Conservation (phyloP, 306 rosid genomes). For the Canavalia ensiformis region DNA sequence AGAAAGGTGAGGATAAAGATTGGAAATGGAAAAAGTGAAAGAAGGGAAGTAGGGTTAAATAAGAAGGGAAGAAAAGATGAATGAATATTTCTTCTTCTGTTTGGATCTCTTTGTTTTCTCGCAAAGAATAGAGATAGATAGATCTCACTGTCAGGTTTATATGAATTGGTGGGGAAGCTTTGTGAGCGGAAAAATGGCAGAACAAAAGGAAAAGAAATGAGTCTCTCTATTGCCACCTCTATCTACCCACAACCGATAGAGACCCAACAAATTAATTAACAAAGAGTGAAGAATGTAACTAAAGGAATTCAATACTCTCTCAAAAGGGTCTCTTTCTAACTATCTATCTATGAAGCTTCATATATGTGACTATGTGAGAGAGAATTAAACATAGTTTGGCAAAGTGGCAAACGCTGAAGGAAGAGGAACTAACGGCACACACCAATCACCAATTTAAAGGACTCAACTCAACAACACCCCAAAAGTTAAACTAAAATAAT, state of each 20-base stretch:
- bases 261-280: conserved; percentile 45
- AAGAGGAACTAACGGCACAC: not conserved
- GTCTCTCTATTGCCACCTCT: conserved; percentile 54
- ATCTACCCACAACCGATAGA: conserved; percentile 79
- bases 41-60: conserved; percentile 1
- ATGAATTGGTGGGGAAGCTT: conserved; percentile 62
- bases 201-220: conserved; percentile 13
- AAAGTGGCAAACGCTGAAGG: conserved; percentile 4
- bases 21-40: not conserved
- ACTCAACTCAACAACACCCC: not conserved
- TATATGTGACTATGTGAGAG: not conserved
- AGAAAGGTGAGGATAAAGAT: not conserved
- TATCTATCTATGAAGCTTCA: not conserved
- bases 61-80: not conserved
- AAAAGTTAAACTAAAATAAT: not conserved
- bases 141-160: conserved; percentile 24
- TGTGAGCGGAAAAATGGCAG: conserved; percentile 54
- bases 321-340: conserved; percentile 29
- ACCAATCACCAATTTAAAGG: conserved; percentile 9
- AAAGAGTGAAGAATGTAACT: conserved; percentile 33
- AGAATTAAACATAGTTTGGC: not conserved
- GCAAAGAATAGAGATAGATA: not conserved
- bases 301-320: conserved; percentile 4
- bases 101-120: conserved; percentile 34
- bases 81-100: not conserved